Evolutionary conservation across 2,329 filamentous ascomycete species (phyloP).

Genomic region (Leptographium lundbergii): DNA sequence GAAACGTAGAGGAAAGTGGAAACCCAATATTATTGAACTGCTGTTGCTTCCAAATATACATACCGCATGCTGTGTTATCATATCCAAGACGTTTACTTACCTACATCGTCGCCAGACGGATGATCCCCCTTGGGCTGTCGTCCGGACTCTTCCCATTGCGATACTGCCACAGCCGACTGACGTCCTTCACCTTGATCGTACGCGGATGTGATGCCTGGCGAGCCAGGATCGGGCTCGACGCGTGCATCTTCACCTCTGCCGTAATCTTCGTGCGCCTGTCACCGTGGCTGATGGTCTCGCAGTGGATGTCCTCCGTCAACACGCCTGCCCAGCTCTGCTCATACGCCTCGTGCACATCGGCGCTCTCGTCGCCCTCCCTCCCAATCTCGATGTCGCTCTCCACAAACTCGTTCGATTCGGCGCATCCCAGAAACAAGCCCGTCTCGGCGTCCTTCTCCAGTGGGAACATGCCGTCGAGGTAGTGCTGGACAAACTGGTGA

Average conservation of each 20-base stretch:
- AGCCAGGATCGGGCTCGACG: conserved; percentile 13
- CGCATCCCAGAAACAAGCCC: conserved; percentile 25
- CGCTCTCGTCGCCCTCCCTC: conserved; percentile 28
- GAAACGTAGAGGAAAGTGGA: neutral
- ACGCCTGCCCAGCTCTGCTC: conserved; percentile 33
- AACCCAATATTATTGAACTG: too few species aligned
- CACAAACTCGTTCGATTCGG: conserved; percentile 43
- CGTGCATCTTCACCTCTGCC: conserved; percentile 18
- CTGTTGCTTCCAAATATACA: too few species aligned
- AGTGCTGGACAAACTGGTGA: conserved; percentile 49
- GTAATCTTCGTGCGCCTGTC: neutral
- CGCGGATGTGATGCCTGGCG: conserved; percentile 12
- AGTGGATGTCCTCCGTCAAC: conserved; percentile 26
- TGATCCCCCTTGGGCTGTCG: conserved; percentile 15
- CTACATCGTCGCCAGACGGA: conserved; percentile 1
- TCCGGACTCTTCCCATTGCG: conserved; percentile 43
- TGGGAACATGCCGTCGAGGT: conserved; percentile 49
- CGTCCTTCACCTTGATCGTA: conserved; percentile 41
- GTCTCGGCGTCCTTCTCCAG: conserved; percentile 29
- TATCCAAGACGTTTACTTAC: neutral
- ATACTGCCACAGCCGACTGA: conserved; percentile 51
- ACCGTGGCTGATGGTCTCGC: conserved; percentile 15
- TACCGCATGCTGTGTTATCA: too few species aligned
- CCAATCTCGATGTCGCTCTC: conserved; percentile 39
- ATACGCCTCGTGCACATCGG: conserved; percentile 32